These are phyloP conservation scores for Lentinula detonsa DNA, from an alignment of 768 basidiomycete species.

Conservation along the genomic window DNA sequence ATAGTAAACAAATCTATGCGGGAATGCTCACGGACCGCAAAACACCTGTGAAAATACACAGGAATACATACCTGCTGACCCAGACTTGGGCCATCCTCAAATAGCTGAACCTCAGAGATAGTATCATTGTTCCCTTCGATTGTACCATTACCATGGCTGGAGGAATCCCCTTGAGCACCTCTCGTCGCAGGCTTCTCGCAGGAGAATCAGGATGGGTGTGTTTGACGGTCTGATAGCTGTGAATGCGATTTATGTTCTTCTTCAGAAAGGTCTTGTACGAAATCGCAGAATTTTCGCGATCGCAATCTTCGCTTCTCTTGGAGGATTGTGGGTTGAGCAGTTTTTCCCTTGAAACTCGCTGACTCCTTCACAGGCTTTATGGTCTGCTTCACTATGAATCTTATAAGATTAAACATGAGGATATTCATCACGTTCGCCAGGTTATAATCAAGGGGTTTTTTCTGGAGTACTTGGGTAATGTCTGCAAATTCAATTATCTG, in stretches of 20 bases:
- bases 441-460: slow-evolving; percentile 76
- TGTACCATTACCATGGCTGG: slow-evolving; percentile 34
- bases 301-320: slow-evolving; percentile 73
- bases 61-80: neutral
- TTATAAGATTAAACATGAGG: neutral
- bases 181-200: slow-evolving; percentile 47
- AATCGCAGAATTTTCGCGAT: slow-evolving; percentile 63
- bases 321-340: slow-evolving; percentile 54
- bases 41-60: neutral
- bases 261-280: slow-evolving; percentile 55
- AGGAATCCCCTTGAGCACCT: slow-evolving; percentile 33
- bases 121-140: neutral
- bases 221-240: neutral
- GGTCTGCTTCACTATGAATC: slow-evolving; percentile 28
- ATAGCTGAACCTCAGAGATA: neutral
- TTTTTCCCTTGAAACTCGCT: slow-evolving; percentile 1
- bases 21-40: neutral
- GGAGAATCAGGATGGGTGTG: slow-evolving; percentile 66
- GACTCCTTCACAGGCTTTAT: slow-evolving; percentile 42
- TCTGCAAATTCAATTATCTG: neutral
- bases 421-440: slow-evolving; percentile 21
- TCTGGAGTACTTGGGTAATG: slow-evolving; percentile 63
- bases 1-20: neutral
- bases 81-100: neutral
- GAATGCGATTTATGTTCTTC: neutral